phyloP scores from a whole-genome alignment of 257 asterid genomes.

The Fraxinus pennsylvanica region DNA sequence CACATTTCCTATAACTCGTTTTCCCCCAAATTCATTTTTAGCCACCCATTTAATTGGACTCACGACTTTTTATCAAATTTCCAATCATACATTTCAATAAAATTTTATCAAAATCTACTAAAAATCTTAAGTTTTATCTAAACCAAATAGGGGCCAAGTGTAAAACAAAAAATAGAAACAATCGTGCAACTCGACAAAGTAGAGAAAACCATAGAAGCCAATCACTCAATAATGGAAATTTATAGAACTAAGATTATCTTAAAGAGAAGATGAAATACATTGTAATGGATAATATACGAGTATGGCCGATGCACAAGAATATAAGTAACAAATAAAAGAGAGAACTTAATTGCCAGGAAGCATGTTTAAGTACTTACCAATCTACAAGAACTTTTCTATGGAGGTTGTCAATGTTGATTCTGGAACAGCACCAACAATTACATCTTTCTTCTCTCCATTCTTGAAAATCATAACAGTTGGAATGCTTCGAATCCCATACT shows the following conservation, averaged over 20 bases:
- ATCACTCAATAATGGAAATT: conserved; percentile 2
- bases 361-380: conserved; percentile 30
- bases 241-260: conserved; percentile 19
- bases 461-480: conserved; percentile 86
- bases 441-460: conserved; percentile 84
- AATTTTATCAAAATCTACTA: too few relatives aligned
- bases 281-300: neutral
- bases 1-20: too few relatives aligned
- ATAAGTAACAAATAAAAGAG: conserved; percentile 1
- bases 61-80: too few relatives aligned
- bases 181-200: conserved; percentile 8
- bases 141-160: too few relatives aligned
- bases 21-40: too few relatives aligned
- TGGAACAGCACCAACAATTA: conserved; percentile 89
- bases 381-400: conserved; percentile 84
- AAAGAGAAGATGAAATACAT: conserved; percentile 5
- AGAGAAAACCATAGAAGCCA: conserved; percentile 3
- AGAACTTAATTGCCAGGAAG: conserved; percentile 21
- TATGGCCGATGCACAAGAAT: neutral
- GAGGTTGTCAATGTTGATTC: conserved; percentile 61
- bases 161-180: neutral
- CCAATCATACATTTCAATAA: too few relatives aligned
- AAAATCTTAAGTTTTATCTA: too few relatives aligned
- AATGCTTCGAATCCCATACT: conserved; percentile 87
- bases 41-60: too few relatives aligned